Base-by-base conservation (phyloP, 1,284 basidiomycete genomes). In the Irpex sp. region DNA sequence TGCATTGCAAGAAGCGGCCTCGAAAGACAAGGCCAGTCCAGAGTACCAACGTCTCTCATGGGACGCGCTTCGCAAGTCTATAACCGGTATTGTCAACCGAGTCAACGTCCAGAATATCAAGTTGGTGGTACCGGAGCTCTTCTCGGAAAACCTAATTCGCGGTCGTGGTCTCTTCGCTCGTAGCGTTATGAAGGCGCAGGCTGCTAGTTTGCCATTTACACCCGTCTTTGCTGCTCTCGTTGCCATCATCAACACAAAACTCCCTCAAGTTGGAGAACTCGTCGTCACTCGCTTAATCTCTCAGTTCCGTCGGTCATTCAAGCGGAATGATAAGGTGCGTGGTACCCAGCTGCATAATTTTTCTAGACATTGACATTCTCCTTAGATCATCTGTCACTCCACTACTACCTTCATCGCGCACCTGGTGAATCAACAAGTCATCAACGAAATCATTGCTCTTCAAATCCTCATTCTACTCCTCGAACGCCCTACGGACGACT, bases 81-180 rank as follows among this genome's bases (percentile, higher is more conserved):
- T 99, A 71, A 99, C 97, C 28, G 97, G 97, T 92, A 90, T 99
- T 68, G 96, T 99, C 81, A 99, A 99, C 82, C 93, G 98, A 80
- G 91, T 96, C 76, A 96, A 96, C 73, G 83, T 94, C 21, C 84
- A 89, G 66, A 99, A 99, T 74, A 99, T 98, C 84, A 99, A 99
- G 77, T 86, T 91, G 68, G 88, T 99, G 68, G 87, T 98, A 0
- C 97, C 96, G 1, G 96, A 99, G 73, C 75, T 98, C 33, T 96
- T 98, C 71, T 77, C 85, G 4, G 96, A 98, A 76, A 96, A 98
- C 74, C 83, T 98, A 39, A 87, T 97, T 64, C 86, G 94, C 51
- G 95, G 95, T 0, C 83, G 93, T 49, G 95, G 95, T 0, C 79
- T 98, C 48, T 96, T 97, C 72, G 83, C 91, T 33, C 82, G 96